A percentile compares a stretch with the other conserved stretches of the same genome.
These are phyloP conservation scores for Oenanthe javanica DNA, from an alignment of 140 eudicot genomes.

Conservation along the genomic window DNA sequence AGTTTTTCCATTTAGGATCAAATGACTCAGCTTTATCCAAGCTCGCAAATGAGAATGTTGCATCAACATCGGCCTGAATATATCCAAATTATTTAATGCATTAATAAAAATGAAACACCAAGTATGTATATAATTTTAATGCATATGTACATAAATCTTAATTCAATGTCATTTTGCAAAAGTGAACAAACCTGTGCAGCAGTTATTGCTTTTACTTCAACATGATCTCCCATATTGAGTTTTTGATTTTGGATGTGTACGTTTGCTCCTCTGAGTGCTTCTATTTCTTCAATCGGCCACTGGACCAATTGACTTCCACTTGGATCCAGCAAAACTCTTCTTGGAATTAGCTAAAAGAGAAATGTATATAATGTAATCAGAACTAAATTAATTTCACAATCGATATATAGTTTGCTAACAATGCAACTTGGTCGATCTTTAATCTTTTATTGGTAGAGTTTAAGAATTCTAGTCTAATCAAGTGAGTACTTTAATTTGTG, in stretches of 20 bases:
- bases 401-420: too few relatives aligned
- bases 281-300: slow-evolving; percentile 67
- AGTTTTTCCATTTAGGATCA: slow-evolving; percentile 45
- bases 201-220: slow-evolving; percentile 43
- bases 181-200: slow-evolving; percentile 22
- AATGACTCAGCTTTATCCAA: slow-evolving; percentile 57
- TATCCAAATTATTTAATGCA: not conserved
- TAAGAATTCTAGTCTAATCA: too few relatives aligned
- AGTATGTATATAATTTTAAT: not conserved
- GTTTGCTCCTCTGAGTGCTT: slow-evolving; percentile 30
- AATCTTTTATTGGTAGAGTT: not conserved
- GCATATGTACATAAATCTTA: not conserved
- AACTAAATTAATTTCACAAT: not conserved
- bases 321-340: slow-evolving; percentile 45
- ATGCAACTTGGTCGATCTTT: too few relatives aligned
- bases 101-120: not conserved
- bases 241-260: slow-evolving; percentile 19
- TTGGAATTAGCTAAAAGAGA: slow-evolving; percentile 48
- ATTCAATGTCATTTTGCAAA: not conserved
- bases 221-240: slow-evolving; percentile 28
- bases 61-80: slow-evolving; percentile 68
- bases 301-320: slow-evolving; percentile 48
- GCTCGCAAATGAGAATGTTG: slow-evolving; percentile 43
- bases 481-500: not conserved
- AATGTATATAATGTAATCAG: not conserved